These are phyloP conservation scores for Calonectria fujianensis DNA, from an alignment of 2,329 filamentous ascomycete genomes.

Conservation along the genomic window DNA sequence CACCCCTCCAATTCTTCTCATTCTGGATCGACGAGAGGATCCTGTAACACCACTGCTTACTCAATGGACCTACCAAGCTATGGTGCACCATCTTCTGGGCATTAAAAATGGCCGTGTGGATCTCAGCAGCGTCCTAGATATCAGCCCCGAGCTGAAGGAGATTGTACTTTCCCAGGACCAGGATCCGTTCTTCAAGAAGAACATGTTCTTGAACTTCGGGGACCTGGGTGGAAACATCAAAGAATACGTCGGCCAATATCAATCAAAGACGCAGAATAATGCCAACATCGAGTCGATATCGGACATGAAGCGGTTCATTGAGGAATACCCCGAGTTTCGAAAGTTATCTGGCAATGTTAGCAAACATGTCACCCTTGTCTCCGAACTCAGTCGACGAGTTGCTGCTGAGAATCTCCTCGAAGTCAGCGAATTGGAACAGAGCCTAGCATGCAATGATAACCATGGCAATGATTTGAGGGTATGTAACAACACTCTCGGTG, in stretches of 20 bases:
- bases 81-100: slow-evolving; percentile 97
- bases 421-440: slow-evolving; percentile 97
- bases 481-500: slow-evolving; percentile 48
- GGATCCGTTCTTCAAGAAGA: slow-evolving; percentile 98
- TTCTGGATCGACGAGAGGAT: slow-evolving; percentile 94
- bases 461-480: slow-evolving; percentile 94
- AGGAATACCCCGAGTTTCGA: slow-evolving; percentile 98
- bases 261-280: slow-evolving; percentile 96
- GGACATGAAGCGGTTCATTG: slow-evolving; percentile 99
- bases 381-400: slow-evolving; percentile 92
- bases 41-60: slow-evolving; percentile 95
- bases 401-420: slow-evolving; percentile 92
- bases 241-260: slow-evolving; percentile 98
- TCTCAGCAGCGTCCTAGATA: slow-evolving; percentile 87
- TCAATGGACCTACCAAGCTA: slow-evolving; percentile 99
- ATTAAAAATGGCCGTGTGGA: slow-evolving; percentile 97
- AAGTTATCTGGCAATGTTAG: slow-evolving; percentile 98
- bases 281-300: slow-evolving; percentile 97
- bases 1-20: slow-evolving; percentile 92
- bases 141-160: slow-evolving; percentile 91
- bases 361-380: slow-evolving; percentile 97
- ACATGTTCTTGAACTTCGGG: slow-evolving; percentile 99
- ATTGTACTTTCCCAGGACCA: slow-evolving; percentile 97
- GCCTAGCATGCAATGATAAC: slow-evolving; percentile 96
- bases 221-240: slow-evolving; percentile 97